Evolutionary conservation across 2,329 filamentous ascomycete species (phyloP).

Genomic region (Diaporthe sp.): DNA sequence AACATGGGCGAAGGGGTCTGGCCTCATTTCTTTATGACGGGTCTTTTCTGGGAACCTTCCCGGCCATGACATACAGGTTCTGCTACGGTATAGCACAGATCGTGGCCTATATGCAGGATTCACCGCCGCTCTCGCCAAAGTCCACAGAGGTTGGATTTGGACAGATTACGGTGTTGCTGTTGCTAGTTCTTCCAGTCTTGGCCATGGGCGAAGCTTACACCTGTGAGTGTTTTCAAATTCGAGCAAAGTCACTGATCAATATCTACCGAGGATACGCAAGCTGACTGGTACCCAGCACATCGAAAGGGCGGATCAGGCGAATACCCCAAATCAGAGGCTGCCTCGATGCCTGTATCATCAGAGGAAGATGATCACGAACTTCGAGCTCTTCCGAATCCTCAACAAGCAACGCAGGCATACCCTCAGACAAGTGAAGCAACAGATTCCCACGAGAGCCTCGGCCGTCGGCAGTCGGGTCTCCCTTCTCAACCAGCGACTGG

Average conservation of each 20-base stretch:
- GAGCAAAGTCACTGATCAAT: neutral
- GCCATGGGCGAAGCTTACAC: neutral
- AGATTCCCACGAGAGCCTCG: too few species aligned
- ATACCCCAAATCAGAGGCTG: too few species aligned
- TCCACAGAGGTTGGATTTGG: neutral
- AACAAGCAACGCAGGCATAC: too few species aligned
- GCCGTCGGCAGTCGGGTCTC: too few species aligned
- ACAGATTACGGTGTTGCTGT: neutral
- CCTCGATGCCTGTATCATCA: too few species aligned
- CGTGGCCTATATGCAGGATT: neutral
- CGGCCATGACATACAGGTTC: neutral
- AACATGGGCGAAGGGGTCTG: neutral
- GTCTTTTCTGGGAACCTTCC: neutral
- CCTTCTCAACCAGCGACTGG: too few species aligned
- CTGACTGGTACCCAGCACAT: neutral
- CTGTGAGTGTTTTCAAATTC: neutral
- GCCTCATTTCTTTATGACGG: neutral
- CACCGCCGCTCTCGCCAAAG: neutral
- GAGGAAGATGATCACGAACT: too few species aligned
- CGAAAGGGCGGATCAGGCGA: neutral
- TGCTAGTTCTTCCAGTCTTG: neutral
- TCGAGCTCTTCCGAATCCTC: too few species aligned
- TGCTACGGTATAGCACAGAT: neutral
- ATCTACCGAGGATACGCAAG: neutral
- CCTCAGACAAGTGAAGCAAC: too few species aligned